Percentiles rank a stretch among this genome's conserved stretches.
Evolutionary conservation across 805 yeast genomes (phyloP).

Genomic region (Lachancea sp.): DNA sequence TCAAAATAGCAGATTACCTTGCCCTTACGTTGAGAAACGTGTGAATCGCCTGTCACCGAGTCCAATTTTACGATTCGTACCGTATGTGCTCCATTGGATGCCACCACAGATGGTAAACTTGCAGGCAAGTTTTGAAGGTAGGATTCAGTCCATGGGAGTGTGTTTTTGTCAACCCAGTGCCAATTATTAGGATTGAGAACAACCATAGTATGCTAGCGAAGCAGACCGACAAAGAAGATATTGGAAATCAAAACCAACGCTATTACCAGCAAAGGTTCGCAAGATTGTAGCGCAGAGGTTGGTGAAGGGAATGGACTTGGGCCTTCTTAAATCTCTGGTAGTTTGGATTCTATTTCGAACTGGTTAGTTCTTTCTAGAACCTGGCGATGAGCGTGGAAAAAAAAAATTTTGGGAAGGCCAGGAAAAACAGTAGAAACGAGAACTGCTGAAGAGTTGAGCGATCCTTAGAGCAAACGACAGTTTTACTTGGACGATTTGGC

Average conservation of each 20-base stretch:
- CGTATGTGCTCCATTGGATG: slow-evolving; percentile 16
- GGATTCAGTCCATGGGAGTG: slow-evolving; percentile 55
- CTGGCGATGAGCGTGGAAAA: background rate
- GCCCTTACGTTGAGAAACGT: slow-evolving; percentile 79
- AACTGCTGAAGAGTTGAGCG: no score
- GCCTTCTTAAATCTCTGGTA: no score
- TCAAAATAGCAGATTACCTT: slow-evolving; percentile 73
- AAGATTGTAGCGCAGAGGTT: no score
- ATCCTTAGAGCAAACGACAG: no score
- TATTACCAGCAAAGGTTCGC: background rate
- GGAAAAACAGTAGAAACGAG: no score
- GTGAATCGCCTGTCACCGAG: slow-evolving; percentile 65
- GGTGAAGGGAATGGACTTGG: background rate
- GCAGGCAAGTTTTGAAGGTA: slow-evolving; percentile 36
- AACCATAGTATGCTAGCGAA: slow-evolving; percentile 39
- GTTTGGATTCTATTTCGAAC: background rate
- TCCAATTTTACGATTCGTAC: slow-evolving; percentile 32
- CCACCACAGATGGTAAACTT: background rate
- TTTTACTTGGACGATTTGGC: background rate
- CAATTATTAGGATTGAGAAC: slow-evolving; percentile 70
- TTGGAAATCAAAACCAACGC: background rate
- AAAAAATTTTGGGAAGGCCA: background rate
- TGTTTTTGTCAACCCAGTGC: slow-evolving; percentile 71
- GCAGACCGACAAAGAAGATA: background rate
- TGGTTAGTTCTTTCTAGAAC: background rate